Base-by-base conservation (phyloP, 164 flowering plant genomes). In the Echeveria elegans region DNA sequence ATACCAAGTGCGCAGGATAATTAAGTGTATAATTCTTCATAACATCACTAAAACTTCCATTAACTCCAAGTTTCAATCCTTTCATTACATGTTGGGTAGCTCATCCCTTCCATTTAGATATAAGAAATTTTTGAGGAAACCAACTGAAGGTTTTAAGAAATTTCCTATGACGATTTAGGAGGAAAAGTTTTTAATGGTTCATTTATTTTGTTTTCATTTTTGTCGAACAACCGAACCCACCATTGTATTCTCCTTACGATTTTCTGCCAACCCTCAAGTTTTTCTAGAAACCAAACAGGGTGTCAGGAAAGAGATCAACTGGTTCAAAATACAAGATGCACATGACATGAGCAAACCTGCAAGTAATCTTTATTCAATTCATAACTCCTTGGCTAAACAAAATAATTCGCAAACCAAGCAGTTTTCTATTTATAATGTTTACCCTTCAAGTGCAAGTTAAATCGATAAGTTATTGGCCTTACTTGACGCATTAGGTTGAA, bases 401-500 rank as follows among this genome's bases (percentile, higher is more conserved):
- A 53, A 38, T 38, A 43, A 12, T 43, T 18, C 2, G 47, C 11
- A 16, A 4, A 12, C 18, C 16, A 5, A 2, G 47, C 18, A 0
- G 16, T 43, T 43, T 43, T 1, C 16, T 43, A 43, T 11, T 43
- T 15, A 43, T 9, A 5, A 43, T 43, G 16, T 43, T 12, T 43
- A 16, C 15, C 3, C 4, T 43, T 43, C 47, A 43, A 43, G 47
- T 43, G 47, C 47, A 43, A 43, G n/a, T n/a, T n/a, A n/a, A n/a
- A n/a, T n/a, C n/a, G n/a, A n/a, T n/a, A n/a, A n/a, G n/a, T n/a
- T n/a, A n/a, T n/a, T n/a, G 37, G 71, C 36, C 87, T 66, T 88
- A 94, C 97, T 88, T 28, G 85, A 82, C 26, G 87, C 74, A 76
- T 84, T 78, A 72, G 96, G 93, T 80, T 75, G 86, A 29, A 88